Conservation (phyloP, 176 grass and related monocot genomes). For the Poa pratensis region DNA sequence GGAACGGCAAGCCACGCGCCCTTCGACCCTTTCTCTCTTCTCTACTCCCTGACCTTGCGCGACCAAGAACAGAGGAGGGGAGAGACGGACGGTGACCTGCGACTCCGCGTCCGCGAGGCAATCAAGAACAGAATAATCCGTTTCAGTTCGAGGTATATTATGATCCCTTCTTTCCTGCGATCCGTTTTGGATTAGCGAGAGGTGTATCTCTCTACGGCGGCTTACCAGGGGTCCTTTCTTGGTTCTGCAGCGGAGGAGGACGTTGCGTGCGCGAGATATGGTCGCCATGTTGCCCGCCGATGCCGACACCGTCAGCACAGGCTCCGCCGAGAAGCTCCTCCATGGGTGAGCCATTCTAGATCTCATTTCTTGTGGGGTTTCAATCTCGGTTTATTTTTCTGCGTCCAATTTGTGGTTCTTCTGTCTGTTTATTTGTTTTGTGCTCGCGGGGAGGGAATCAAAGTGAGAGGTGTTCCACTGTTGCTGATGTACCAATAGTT, state of each 20-base stretch:
- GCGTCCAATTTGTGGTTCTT: background rate
- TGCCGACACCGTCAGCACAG: slow-evolving; percentile 26
- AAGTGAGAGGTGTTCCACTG: background rate
- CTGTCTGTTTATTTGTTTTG: background rate
- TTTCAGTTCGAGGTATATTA: slow-evolving; percentile 4
- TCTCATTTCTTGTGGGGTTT: background rate
- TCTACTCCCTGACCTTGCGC: background rate
- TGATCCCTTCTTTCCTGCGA: background rate
- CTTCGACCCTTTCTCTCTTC: background rate
- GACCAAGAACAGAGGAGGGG: background rate
- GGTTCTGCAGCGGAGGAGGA: slow-evolving; percentile 7
- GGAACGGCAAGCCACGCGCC: slow-evolving; percentile 37
- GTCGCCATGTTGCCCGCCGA: slow-evolving; percentile 40
- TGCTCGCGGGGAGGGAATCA: background rate
- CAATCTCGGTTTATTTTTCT: background rate
- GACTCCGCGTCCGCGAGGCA: too few relatives aligned
- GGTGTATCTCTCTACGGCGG: background rate
- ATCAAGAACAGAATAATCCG: background rate
- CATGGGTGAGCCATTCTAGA: slow-evolving; percentile 27
- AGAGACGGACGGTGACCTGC: background rate
- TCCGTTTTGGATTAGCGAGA: background rate
- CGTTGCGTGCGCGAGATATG: background rate
- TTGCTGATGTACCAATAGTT: background rate
- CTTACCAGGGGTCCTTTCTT: background rate
- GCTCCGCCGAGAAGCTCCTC: slow-evolving; percentile 36